A percentile compares a stretch with the other conserved stretches of the same genome.
Conservation (phyloP, 768 basidiomycete genomes). For the Lyophyllum shimeji region DNA sequence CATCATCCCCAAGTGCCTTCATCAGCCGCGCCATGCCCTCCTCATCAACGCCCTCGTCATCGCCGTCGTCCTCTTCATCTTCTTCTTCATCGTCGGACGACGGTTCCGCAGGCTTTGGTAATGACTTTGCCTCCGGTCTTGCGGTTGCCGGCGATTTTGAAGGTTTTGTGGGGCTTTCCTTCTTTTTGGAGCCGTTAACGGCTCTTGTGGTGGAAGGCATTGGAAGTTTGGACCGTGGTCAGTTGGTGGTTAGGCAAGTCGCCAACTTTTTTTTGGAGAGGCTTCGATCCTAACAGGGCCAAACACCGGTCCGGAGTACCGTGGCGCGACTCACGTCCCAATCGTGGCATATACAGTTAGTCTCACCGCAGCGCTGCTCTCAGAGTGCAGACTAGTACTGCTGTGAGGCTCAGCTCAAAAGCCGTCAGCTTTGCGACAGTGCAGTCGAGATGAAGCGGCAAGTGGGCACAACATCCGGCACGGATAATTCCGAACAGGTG, state of each 20-base stretch:
- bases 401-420: too few species aligned
- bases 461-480: neutral
- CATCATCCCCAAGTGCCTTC: constrained; percentile 62
- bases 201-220: constrained; percentile 11
- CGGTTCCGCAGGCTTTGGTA: constrained; percentile 6
- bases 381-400: too few species aligned
- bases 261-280: constrained; percentile 14
- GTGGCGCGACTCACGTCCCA: too few species aligned
- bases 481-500: neutral
- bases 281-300: constrained; percentile 9
- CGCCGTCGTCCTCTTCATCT: constrained; percentile 19
- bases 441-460: too few species aligned
- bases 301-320: constrained; percentile 3
- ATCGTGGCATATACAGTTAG: too few species aligned
- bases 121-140: constrained; percentile 5
- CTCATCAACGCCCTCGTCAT: constrained; percentile 52
- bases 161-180: neutral
- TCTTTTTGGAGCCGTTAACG: constrained; percentile 6
- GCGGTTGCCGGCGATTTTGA: neutral
- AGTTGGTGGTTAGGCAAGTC: neutral
- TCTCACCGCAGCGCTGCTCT: too few species aligned
- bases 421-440: too few species aligned
- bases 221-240: constrained; percentile 5
- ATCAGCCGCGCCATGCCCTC: constrained; percentile 58
- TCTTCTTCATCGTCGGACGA: constrained; percentile 15